Evolutionary conservation across 1,139 yeast genomes (phyloP).

Genomic region (Zygoascus sp.): DNA sequence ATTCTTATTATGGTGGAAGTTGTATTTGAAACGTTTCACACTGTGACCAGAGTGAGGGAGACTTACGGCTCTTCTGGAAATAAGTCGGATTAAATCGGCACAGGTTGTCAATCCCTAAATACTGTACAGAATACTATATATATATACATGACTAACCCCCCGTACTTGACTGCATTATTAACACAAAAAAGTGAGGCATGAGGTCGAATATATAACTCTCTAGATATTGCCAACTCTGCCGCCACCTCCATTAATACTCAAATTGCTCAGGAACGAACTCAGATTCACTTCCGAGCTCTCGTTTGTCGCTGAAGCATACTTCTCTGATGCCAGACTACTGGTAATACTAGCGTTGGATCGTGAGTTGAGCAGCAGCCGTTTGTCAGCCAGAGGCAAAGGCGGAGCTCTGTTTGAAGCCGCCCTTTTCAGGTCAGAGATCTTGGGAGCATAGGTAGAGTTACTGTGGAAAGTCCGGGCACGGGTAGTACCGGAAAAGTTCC

Average conservation of each 20-base stretch:
- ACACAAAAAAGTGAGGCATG: no score
- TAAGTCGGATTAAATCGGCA: neutral
- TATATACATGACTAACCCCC: neutral
- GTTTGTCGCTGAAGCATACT: neutral
- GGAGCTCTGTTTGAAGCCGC: conserved; percentile 4
- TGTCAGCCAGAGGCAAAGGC: neutral
- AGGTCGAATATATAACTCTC: neutral
- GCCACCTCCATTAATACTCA: conserved; percentile 4
- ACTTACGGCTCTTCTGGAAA: neutral
- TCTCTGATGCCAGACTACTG: neutral
- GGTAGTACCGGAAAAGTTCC: neutral
- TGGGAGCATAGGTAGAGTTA: conserved; percentile 2
- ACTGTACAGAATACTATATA: neutral
- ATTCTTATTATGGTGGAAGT: conserved; percentile 80
- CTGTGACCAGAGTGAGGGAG: conserved; percentile 37
- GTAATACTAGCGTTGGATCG: neutral
- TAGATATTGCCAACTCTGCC: conserved; percentile 1
- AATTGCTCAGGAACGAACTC: conserved; percentile 8
- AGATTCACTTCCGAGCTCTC: conserved; percentile 1
- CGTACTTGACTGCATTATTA: no score
- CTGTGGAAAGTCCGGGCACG: neutral
- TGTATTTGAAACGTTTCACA: conserved; percentile 67
- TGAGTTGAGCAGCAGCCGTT: neutral
- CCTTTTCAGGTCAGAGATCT: conserved; percentile 10
- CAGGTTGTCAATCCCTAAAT: neutral